A percentile compares a stretch with the other conserved stretches of the same genome.
Evolutionary conservation across 1,139 yeast species (phyloP).

Genomic region (Cylindricascospora bacillispora): DNA sequence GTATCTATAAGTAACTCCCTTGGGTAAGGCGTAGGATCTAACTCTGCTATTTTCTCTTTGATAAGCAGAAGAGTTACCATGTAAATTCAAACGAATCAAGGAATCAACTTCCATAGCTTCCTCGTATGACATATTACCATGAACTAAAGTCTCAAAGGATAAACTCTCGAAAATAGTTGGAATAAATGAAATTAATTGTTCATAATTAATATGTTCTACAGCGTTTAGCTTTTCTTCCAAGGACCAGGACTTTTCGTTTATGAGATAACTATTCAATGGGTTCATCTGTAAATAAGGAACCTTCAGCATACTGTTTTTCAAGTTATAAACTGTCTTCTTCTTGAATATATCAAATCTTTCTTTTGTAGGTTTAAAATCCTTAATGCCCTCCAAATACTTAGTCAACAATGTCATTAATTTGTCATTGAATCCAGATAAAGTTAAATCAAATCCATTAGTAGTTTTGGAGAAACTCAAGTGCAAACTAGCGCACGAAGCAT

Average conservation of each 20-base stretch:
- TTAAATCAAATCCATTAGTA: slow-evolving; percentile 59
- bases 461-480: slow-evolving; percentile 44
- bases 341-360: slow-evolving; percentile 56
- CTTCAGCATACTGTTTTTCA: slow-evolving; percentile 58
- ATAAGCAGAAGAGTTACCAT: background rate
- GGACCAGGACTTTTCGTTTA: slow-evolving; percentile 61
- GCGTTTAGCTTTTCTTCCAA: slow-evolving; percentile 48
- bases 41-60: slow-evolving; percentile 32
- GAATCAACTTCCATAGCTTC: slow-evolving; percentile 42
- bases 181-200: slow-evolving; percentile 38
- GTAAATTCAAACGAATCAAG: slow-evolving; percentile 17
- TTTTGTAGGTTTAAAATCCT: slow-evolving; percentile 38
- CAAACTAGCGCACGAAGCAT: slow-evolving; percentile 76
- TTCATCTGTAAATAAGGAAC: slow-evolving; percentile 71
- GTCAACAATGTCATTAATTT: slow-evolving; percentile 53
- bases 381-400: slow-evolving; percentile 43
- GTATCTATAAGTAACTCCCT: slow-evolving; percentile 34
- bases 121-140: slow-evolving; percentile 57
- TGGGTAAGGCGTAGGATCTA: slow-evolving; percentile 39
- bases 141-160: slow-evolving; percentile 58
- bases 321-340: slow-evolving; percentile 48
- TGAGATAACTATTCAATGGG: slow-evolving; percentile 42
- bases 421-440: slow-evolving; percentile 72
- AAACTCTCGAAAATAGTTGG: slow-evolving; percentile 33
- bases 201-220: slow-evolving; percentile 36